Conservation (phyloP, 345 rosid species). For the Sapria himalayana region DNA sequence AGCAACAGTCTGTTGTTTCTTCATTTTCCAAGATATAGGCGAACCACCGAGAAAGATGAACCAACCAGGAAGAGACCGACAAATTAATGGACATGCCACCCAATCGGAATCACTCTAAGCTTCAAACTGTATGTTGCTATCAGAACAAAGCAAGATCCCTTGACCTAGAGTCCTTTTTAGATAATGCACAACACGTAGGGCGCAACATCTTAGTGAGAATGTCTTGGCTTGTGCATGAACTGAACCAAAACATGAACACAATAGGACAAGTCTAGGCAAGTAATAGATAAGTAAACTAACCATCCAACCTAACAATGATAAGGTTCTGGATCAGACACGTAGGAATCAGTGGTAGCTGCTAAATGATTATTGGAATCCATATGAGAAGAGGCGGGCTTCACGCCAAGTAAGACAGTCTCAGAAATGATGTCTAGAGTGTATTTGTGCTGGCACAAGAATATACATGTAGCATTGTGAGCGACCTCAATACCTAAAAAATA, state of each 20-base stretch:
- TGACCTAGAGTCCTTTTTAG: background rate
- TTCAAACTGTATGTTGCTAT: background rate
- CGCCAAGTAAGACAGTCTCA: background rate
- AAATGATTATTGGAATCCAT: background rate
- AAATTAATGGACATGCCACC: background rate
- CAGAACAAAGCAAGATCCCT: background rate
- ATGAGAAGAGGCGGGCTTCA: background rate
- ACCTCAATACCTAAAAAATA: conserved; percentile 6
- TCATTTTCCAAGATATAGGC: background rate
- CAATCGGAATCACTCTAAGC: background rate
- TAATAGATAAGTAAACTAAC: conserved; percentile 1
- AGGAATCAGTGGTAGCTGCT: no score
- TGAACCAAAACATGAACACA: background rate
- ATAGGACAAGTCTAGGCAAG: background rate
- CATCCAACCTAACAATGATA: conserved; percentile 6
- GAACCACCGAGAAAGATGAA: background rate
- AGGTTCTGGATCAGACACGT: background rate
- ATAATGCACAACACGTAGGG: background rate
- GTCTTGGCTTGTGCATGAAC: conserved; percentile 3
- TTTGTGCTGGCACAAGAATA: conserved; percentile 4
- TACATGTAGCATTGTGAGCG: background rate
- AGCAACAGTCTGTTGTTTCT: background rate
- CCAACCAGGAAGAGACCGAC: background rate
- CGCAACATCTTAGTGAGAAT: background rate
- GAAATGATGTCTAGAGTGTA: background rate